Evolutionary conservation across 768 basidiomycete species (phyloP).

Genomic region (Mycena epipterygia): DNA sequence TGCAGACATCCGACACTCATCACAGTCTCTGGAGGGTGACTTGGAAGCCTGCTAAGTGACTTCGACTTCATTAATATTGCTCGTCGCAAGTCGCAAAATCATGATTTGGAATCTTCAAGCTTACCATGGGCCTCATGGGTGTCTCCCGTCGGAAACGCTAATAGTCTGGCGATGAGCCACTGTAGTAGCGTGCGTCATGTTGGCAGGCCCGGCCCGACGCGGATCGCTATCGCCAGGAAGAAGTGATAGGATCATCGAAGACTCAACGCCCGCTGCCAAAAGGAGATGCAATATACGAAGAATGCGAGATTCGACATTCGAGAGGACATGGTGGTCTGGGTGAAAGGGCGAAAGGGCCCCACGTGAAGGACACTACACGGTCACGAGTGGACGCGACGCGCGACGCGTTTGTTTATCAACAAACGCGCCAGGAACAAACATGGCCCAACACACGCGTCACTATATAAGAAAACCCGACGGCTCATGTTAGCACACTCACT

Average conservation of each 20-base stretch:
- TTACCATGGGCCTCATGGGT: too few species aligned
- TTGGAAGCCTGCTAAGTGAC: too few species aligned
- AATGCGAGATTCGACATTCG: not conserved
- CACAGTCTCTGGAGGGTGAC: too few species aligned
- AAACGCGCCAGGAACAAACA: not conserved
- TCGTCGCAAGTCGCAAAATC: too few species aligned
- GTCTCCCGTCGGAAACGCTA: too few species aligned
- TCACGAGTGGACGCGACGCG: not conserved
- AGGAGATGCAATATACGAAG: conserved; percentile 1
- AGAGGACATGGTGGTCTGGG: not conserved
- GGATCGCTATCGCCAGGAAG: too few species aligned
- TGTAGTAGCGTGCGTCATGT: too few species aligned
- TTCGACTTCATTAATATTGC: too few species aligned
- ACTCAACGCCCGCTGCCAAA: conserved; percentile 21
- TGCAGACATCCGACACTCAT: too few species aligned
- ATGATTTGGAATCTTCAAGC: too few species aligned
- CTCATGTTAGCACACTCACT: not conserved
- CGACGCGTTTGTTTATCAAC: not conserved
- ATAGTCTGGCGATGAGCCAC: too few species aligned
- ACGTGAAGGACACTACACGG: not conserved
- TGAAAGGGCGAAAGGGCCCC: not conserved
- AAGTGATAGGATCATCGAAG: not conserved
- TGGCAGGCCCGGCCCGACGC: too few species aligned
- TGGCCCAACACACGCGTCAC: not conserved
- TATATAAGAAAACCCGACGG: not conserved